Conservation (phyloP, 2,329 filamentous ascomycete species). For the Ambrosiella cleistominuta region DNA sequence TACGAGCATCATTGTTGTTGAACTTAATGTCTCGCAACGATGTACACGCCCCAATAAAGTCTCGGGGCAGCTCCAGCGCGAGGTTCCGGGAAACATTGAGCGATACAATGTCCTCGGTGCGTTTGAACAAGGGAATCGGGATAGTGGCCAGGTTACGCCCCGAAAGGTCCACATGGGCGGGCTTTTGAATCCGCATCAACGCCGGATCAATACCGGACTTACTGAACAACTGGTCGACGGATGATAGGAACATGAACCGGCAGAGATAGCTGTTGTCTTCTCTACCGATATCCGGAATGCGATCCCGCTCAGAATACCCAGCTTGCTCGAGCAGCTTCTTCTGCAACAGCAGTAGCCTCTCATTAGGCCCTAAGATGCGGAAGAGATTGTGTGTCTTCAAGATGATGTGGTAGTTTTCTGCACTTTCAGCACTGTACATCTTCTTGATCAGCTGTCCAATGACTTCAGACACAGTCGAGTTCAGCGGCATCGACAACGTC, state of each 20-base stretch:
- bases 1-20: constrained; percentile 80
- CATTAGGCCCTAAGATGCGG: constrained; percentile 57
- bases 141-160: constrained; percentile 87
- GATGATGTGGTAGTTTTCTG: constrained; percentile 91
- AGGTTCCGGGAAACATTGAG: constrained; percentile 87
- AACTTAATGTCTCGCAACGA: constrained; percentile 91
- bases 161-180: constrained; percentile 83
- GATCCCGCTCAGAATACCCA: constrained; percentile 73
- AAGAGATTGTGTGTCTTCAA: constrained; percentile 84
- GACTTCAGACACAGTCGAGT: constrained; percentile 72
- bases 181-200: constrained; percentile 69
- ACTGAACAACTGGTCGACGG: constrained; percentile 35
- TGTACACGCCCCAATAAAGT: constrained; percentile 87
- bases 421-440: constrained; percentile 73
- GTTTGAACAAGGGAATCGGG: constrained; percentile 82
- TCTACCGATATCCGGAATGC: constrained; percentile 79
- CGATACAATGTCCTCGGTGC: constrained; percentile 80
- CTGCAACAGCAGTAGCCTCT: constrained; percentile 78
- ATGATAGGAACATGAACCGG: constrained; percentile 82
- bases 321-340: constrained; percentile 81
- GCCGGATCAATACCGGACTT: constrained; percentile 57
- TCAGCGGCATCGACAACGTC: constrained; percentile 68
- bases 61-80: constrained; percentile 79
- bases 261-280: constrained; percentile 97
- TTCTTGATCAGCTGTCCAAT: constrained; percentile 86